Conservation (phyloP, 179 eudicot genomes). For the Beta corolliflora region DNA sequence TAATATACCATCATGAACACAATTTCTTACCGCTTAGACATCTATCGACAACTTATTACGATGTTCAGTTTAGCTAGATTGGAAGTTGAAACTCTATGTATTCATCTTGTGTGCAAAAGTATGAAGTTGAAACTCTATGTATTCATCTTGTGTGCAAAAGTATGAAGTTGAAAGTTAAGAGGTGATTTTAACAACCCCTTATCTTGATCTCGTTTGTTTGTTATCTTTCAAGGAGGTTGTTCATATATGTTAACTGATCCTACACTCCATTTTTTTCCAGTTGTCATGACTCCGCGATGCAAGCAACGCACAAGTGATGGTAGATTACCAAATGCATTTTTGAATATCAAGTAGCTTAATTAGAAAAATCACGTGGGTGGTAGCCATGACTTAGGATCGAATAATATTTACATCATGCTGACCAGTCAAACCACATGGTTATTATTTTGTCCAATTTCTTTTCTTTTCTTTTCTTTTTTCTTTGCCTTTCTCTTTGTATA, state of each 20-base stretch:
- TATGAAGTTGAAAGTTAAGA: neutral
- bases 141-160: neutral
- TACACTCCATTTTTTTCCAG: neutral
- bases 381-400: too few relatives aligned
- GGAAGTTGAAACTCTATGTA: neutral
- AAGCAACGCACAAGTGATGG: too few relatives aligned
- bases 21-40: too few relatives aligned
- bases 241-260: neutral
- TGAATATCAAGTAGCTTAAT: too few relatives aligned
- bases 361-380: too few relatives aligned
- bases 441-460: too few relatives aligned
- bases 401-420: too few relatives aligned
- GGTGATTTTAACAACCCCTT: neutral
- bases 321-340: too few relatives aligned
- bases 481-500: too few relatives aligned
- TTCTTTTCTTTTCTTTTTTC: too few relatives aligned
- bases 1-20: too few relatives aligned
- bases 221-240: neutral
- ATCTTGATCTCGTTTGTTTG: neutral
- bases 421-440: too few relatives aligned
- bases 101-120: neutral
- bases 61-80: neutral
- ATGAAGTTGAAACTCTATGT: neutral
- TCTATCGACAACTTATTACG: neutral
- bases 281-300: neutral